Base-by-base conservation (phyloP, 768 basidiomycete species). In the Macrolepiota albuminosa region DNA sequence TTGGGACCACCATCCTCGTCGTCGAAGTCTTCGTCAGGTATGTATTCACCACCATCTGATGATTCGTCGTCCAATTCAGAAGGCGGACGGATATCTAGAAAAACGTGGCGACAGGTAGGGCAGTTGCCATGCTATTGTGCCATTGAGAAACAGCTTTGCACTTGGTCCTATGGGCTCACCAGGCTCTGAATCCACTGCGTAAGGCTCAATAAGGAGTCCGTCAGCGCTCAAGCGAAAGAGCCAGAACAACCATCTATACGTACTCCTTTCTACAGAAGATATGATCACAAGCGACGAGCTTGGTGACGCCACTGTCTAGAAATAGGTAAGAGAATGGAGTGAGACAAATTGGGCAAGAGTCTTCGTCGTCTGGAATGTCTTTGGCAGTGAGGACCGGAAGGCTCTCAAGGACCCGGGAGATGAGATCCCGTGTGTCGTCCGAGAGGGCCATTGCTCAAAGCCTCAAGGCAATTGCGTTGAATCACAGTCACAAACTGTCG, bases 251-350 rank as follows among this genome's bases (percentile, higher is more conserved):
- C 6, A 1, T 18, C 0, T 33, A 21, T 6, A 64, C 67, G 52
- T 67, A 88, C 88, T 89, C 87, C 66, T 80, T 77, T 48, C 78
- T 73, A 66, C 88, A 90, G 68, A 90, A 89, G 7, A 86, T 67
- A 70, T 90, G 88, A 0, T 84, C 83, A 65, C 88, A 90, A 4
- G 71, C 78, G 1, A 65, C 68, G 0, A 90, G 72, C 67, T 81
- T 85, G 1, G 87, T 88, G 7, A 89, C 72, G 3, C 84, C 84
- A 43, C 63, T 69, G 24, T 73, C 73, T n/a, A 71, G 67, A 47
- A 84, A 68, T 29, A 86, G 71, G 1, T 72, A 56, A 14, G 74
- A 71, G 59, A 88, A 87, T 1, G 83, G 68, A 21, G 78, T 70
- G 47, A 86, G 76, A 69, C 87, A 90, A 63, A 90, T 88, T 1